A percentile compares a stretch with the other conserved stretches of the same genome.
Evolutionary conservation across 2,329 filamentous ascomycete genomes (phyloP).

Genomic region (Aurifilum marmelostoma): DNA sequence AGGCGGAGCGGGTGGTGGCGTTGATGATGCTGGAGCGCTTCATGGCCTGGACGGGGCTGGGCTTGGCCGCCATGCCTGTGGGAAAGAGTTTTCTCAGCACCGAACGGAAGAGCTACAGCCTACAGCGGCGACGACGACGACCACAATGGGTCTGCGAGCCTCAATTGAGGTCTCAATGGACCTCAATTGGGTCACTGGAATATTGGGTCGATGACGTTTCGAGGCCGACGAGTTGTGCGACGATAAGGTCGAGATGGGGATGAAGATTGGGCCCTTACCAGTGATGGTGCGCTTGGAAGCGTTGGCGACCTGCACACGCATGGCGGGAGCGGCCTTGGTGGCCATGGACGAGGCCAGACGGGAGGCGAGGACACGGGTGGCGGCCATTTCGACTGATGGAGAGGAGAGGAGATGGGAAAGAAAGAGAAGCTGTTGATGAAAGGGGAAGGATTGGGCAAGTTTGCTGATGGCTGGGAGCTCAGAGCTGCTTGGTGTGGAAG

Average conservation of each 20-base stretch:
- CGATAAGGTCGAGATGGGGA: constrained; percentile 26
- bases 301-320: constrained; percentile 65
- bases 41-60: constrained; percentile 71
- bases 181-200: constrained; percentile 37
- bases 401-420: constrained; percentile 44
- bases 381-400: constrained; percentile 73
- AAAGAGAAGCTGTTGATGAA: constrained; percentile 48
- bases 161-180: constrained; percentile 25
- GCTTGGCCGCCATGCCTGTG: constrained; percentile 57
- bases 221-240: constrained; percentile 27
- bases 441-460: constrained; percentile 35
- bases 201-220: constrained; percentile 27
- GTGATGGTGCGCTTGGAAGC: constrained; percentile 77
- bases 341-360: constrained; percentile 78
- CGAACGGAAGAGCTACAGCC: constrained; percentile 20
- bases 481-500: constrained; percentile 34
- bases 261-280: constrained; percentile 56
- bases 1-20: constrained; percentile 67
- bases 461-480: constrained; percentile 28
- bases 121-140: constrained; percentile 5
- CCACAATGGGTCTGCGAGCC: constrained; percentile 2
- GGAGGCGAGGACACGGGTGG: constrained; percentile 75
- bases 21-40: constrained; percentile 75
- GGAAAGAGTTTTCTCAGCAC: constrained; percentile 33
- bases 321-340: constrained; percentile 76